Conservation (phyloP, 2,329 filamentous ascomycete species). For the Penicillium sp. region DNA sequence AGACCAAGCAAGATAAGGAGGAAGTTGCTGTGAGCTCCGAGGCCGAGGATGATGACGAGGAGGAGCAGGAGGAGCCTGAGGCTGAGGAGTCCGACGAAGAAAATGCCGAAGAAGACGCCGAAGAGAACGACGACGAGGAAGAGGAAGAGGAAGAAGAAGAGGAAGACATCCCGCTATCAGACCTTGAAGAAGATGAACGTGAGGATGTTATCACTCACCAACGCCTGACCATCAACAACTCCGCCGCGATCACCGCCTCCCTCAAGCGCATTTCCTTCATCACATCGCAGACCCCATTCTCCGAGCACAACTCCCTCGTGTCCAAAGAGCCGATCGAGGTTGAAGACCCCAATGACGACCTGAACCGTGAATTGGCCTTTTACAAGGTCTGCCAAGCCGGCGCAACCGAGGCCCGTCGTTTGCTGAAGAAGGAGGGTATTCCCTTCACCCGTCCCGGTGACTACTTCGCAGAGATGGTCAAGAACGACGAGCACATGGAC, state of each 20-base stretch:
- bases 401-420: constrained; percentile 68
- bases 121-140: neutral
- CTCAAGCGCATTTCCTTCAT: constrained; percentile 64
- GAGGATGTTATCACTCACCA: constrained; percentile 88
- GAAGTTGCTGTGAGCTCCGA: constrained; percentile 37
- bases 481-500: constrained; percentile 97
- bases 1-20: constrained; percentile 32
- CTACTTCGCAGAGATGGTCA: constrained; percentile 99
- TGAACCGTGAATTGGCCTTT: constrained; percentile 88
- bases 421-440: constrained; percentile 77
- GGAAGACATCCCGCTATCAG: constrained; percentile 85
- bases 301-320: constrained; percentile 75
- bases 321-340: constrained; percentile 70
- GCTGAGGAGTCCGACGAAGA: neutral
- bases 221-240: constrained; percentile 97
- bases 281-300: constrained; percentile 71
- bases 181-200: constrained; percentile 76
- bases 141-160: constrained; percentile 62
- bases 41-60: constrained; percentile 19
- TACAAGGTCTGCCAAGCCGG: constrained; percentile 86
- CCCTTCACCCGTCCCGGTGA: constrained; percentile 86
- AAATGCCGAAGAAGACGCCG: neutral
- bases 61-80: constrained; percentile 21
- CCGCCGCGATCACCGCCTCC: constrained; percentile 74
- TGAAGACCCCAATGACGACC: constrained; percentile 82